Percentiles rank a stretch among this genome's conserved stretches.
Evolutionary conservation across 2,329 filamentous ascomycete genomes (phyloP).

Genomic region (Pseudogymnoascus sp.): DNA sequence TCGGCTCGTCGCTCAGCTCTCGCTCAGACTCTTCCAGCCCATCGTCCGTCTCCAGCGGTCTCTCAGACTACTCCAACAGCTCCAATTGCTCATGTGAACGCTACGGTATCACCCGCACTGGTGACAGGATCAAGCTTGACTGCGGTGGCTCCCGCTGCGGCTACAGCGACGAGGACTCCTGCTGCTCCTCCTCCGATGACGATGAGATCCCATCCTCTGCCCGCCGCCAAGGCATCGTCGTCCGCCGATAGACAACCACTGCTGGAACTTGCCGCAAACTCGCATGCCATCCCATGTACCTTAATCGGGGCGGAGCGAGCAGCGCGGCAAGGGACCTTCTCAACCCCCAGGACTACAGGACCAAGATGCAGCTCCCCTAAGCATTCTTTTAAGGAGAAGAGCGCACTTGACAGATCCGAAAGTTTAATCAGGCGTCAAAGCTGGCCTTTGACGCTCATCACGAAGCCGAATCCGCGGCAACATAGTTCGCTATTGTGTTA

Average conservation of each 20-base stretch:
- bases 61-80: constrained; percentile 70
- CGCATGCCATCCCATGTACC: not conserved
- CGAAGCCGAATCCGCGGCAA: constrained; percentile 26
- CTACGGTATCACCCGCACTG: constrained; percentile 90
- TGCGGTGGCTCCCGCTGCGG: constrained; percentile 85
- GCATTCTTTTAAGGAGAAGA: constrained; percentile 13
- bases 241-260: constrained; percentile 28
- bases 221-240: constrained; percentile 56
- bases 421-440: constrained; percentile 18
- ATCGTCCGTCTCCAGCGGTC: constrained; percentile 49
- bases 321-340: not conserved
- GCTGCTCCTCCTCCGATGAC: constrained; percentile 61
- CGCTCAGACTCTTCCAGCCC: constrained; percentile 67
- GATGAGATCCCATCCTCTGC: constrained; percentile 47
- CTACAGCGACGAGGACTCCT: constrained; percentile 61
- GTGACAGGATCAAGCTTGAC: constrained; percentile 91
- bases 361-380: constrained; percentile 5
- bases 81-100: constrained; percentile 86
- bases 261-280: constrained; percentile 6
- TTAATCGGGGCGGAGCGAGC: constrained; percentile 10
- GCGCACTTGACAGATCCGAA: constrained; percentile 18
- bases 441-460: constrained; percentile 18
- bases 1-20: constrained; percentile 61
- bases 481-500: constrained; percentile 6
- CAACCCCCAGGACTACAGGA: constrained; percentile 6